Base-by-base conservation (phyloP, 257 asterid genomes). In the Solanum gandarillasii region DNA sequence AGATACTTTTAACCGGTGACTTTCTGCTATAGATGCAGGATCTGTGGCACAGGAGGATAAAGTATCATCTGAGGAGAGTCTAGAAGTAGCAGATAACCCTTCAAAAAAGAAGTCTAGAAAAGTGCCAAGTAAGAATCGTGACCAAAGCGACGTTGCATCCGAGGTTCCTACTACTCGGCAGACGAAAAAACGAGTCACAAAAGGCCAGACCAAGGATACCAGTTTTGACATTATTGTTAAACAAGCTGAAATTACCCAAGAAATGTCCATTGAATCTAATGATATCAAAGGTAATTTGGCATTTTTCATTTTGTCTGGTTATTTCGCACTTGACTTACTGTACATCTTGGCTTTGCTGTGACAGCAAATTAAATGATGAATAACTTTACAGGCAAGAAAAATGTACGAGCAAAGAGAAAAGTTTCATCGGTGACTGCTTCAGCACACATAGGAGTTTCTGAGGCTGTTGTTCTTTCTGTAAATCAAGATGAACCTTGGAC, bases 401-500 rank as follows among this genome's bases (percentile, higher is more conserved):
- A 92, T 71, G 75, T 87, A 72, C 84, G 27, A 88, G 90, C 87
- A 70, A 92, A 93, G 90, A 92, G 90, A 86, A 94, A 91, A 84
- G 90, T 86, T 73, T 67, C 91, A 12, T 87, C 93, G 18, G 92
- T 84, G 89, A 86, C 41, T 31, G 91, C 90, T 82, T 87, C 90
- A 73, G 88, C 90, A 83, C 86, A 87, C 34, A 5, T 82, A 76
- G 90, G 91, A 89, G 83, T 91, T 58, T 84, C 81, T 86, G 92
- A 89, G 81, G 88, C 39, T 78, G 87, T 87, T 31, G 91, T 74
- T 82, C 86, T 86, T 89, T 87, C 90, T 85, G 90, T 74, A 65
- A 87, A 83, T 75, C 88, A 89, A 71, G 89, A 88, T 62, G 98
- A 95, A 91, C 98, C 99, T 65, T 97, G 99, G 99, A 91, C 98